Evolutionary conservation across 2,329 filamentous ascomycete genomes (phyloP), one percentile per base, ranked within the genome.

Genomic region (Calonectria pseudoturangicola): DNA sequence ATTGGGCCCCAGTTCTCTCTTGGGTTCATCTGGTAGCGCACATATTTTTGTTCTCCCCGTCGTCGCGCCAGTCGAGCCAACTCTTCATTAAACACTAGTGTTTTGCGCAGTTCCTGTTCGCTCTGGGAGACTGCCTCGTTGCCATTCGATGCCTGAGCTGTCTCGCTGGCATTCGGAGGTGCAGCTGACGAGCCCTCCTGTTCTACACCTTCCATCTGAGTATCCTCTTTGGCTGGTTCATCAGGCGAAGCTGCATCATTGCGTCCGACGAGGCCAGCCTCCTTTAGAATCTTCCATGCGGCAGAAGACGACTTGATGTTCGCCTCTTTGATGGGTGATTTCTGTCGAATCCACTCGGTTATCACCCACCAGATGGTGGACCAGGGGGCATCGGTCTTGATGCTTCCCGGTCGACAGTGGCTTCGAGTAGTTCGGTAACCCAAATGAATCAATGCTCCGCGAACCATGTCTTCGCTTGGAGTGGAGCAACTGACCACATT

Each of bases 301-400:
- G 95, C 87, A 65, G 89, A 94, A n/a, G 89, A 89, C 48, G 92
- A 88, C 78, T 91, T 93, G 68, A 98, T 87, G 25, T 91, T 91
- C 1, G 90, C 90, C 43, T 92, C 90, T 81, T 94, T 97, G 71
- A 98, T 88, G 0, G 96, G 95, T 0, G 91, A 89, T 79, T 93
- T 94, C 81, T 98, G 95, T 28, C 93, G 90, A 16, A 94, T 91
- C 95, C 95, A 99, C 84, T 98, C 95, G 30, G 94, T 90, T 91
- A 98, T 97, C 33, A 98, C 87, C 82, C 97, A 94, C 96, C 97
- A 98, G 60, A 99, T 90, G 0, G 95, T 92, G 5, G 88, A 88
- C 95, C 95, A 99, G 0, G 96, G 94, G 16, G 97, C 97, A 84
- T 98, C 92, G 0, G 97, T 98, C 86, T 97, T 98, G 84, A 98